These are phyloP conservation scores for Schizochytrium sp. DNA, from an alignment of 108 stramenopile species.

Conservation along the genomic window DNA sequence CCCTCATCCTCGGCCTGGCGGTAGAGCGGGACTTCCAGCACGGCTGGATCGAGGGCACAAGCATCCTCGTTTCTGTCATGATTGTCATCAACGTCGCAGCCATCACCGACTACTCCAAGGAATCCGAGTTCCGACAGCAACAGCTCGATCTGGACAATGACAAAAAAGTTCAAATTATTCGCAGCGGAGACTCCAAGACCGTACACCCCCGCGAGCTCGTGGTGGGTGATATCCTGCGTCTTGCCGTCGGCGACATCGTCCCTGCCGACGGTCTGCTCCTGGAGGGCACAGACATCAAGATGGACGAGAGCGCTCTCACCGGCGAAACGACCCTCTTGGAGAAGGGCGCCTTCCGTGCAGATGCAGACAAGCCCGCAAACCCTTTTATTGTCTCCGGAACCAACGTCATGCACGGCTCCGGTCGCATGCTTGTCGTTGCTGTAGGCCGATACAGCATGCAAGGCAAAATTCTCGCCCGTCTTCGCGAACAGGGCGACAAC, in stretches of 20 bases:
- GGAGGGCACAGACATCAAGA: constrained; percentile 64
- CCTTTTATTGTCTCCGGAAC: constrained; percentile 64
- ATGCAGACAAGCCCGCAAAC: constrained; percentile 25
- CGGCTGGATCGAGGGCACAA: constrained; percentile 86
- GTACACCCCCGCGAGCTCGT: constrained; percentile 77
- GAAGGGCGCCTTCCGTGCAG: constrained; percentile 43
- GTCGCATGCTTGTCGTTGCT: constrained; percentile 57
- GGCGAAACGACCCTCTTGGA: constrained; percentile 78
- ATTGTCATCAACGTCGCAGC: constrained; percentile 85
- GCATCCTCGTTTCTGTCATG: constrained; percentile 73
- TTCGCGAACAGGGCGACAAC: constrained; percentile 23
- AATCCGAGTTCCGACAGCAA: constrained; percentile 81
- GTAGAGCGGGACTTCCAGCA: constrained; percentile 60
- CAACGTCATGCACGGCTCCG: constrained; percentile 53
- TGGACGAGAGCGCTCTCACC: constrained; percentile 82
- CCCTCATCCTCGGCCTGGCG: constrained; percentile 61
- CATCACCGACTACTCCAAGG: constrained; percentile 81
- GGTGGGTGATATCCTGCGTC: constrained; percentile 88
- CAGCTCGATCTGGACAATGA: constrained; percentile 64
- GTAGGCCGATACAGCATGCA: constrained; percentile 60
- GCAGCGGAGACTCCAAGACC: constrained; percentile 61
- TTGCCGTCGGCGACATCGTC: constrained; percentile 73
- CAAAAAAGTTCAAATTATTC: constrained; percentile 53
- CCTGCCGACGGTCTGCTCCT: constrained; percentile 88
- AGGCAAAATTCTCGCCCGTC: constrained; percentile 66